These are phyloP conservation scores for Gossypium herbaceum DNA, from an alignment of 345 rosid genomes.

Conservation along the genomic window DNA sequence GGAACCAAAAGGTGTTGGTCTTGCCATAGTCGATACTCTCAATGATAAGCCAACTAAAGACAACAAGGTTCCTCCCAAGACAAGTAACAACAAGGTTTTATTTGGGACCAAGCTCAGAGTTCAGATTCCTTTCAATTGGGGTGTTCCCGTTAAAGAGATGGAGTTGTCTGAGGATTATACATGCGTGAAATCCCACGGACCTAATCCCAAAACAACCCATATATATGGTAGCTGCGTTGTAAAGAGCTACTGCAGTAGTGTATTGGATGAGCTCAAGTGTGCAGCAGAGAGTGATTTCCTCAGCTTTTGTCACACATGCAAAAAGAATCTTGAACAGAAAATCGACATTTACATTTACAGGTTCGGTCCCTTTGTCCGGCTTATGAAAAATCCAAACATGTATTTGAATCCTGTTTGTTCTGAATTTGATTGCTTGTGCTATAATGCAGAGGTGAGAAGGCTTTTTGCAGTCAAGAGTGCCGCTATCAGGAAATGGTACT, in stretches of 20 bases:
- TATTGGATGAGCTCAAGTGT: conserved; percentile 16
- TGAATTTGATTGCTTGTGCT: not conserved
- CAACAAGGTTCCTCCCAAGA: conserved; percentile 12
- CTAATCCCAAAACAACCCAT: conserved; percentile 76
- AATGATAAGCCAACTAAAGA: conserved; percentile 16
- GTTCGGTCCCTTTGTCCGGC: conserved; percentile 24
- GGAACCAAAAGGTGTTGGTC: conserved; percentile 48
- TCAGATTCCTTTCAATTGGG: conserved; percentile 40
- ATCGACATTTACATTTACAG: conserved; percentile 75
- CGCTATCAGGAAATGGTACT: conserved; percentile 65
- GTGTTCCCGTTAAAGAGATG: conserved; percentile 46
- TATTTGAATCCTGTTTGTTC: not conserved
- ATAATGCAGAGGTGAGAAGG: conserved; percentile 72
- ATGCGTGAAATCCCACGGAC: conserved; percentile 66
- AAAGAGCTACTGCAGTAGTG: conserved; percentile 29
- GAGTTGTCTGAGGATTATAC: conserved; percentile 86
- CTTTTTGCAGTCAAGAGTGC: conserved; percentile 80
- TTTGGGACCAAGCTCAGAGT: conserved; percentile 52
- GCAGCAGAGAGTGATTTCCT: conserved; percentile 35
- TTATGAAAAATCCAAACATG: not conserved
- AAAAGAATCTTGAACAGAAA: conserved; percentile 62
- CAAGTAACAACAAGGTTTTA: conserved; percentile 44
- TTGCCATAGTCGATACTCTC: conserved; percentile 44
- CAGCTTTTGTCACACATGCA: conserved; percentile 64
- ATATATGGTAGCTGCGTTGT: conserved; percentile 73